These are phyloP conservation scores for Tulasnella sp. DNA, from an alignment of 768 basidiomycete genomes.

Conservation along the genomic window DNA sequence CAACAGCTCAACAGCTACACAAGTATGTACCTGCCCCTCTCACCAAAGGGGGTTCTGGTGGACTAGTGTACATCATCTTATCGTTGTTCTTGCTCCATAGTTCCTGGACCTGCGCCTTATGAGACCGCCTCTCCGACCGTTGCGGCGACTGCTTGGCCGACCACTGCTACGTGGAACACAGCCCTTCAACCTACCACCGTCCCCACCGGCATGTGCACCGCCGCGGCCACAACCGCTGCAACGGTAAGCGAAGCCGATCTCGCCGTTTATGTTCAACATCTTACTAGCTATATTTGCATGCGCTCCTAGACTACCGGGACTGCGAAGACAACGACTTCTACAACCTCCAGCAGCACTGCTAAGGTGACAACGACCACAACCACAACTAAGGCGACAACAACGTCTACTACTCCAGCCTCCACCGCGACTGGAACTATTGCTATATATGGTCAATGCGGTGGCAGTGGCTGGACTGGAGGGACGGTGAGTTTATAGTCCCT, in stretches of 20 bases:
- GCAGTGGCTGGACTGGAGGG: constrained; percentile 12
- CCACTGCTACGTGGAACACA: no score
- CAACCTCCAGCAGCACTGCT: neutral
- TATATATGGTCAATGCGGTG: constrained; percentile 15
- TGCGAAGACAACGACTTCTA: neutral
- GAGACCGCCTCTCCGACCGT: neutral
- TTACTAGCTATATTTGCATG: neutral
- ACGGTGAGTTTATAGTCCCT: neutral
- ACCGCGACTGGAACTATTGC: constrained; percentile 1
- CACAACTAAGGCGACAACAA: constrained; percentile 1
- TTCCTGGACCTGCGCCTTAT: constrained; percentile 34
- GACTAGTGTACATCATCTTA: no score
- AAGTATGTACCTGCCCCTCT: neutral
- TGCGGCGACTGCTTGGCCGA: neutral
- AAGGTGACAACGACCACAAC: constrained; percentile 3
- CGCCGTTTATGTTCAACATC: no score
- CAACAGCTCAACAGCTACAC: constrained; percentile 34
- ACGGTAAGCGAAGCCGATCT: no score
- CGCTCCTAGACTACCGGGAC: neutral
- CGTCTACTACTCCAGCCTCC: constrained; percentile 7
- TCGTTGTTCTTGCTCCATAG: no score
- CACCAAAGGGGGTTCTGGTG: no score
- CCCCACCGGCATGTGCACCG: no score
- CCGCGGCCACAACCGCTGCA: no score
- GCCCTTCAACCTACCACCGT: no score